phyloP scores from a whole-genome alignment of 192 early-diverging fungal species.

The Rhizophagus clarus region DNA sequence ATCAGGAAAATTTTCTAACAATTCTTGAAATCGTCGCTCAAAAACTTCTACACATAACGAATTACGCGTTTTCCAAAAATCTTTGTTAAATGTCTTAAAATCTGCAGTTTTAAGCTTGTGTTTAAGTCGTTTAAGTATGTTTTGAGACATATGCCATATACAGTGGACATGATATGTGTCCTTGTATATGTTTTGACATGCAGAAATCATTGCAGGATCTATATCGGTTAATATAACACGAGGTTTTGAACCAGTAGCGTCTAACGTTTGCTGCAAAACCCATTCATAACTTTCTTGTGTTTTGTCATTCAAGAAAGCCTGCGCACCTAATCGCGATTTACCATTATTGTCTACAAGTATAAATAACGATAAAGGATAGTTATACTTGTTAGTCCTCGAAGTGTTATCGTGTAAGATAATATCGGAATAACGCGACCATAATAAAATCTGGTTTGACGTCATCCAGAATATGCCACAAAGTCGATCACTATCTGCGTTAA shows the following conservation, averaged over 20 bases:
- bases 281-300: not conserved
- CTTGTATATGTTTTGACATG: not conserved
- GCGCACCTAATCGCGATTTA: not conserved
- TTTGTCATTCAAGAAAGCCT: not conserved
- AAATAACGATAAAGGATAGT: not conserved
- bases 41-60: not conserved
- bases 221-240: constrained; percentile 4
- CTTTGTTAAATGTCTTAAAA: not conserved
- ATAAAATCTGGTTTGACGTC: not conserved
- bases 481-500: not conserved
- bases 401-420: not conserved
- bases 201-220: not conserved
- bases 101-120: not conserved
- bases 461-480: not conserved
- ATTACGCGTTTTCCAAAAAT: not conserved
- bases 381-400: not conserved
- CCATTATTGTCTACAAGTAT: not conserved
- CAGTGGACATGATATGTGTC: not conserved
- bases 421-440: not conserved
- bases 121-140: not conserved
- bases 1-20: not conserved
- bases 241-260: not conserved
- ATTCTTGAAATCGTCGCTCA: not conserved
- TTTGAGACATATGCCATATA: not conserved
- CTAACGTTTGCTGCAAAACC: not conserved